Evolutionary conservation across 2,329 filamentous ascomycete species (phyloP).

Genomic region (Domatiomyces globalis): DNA sequence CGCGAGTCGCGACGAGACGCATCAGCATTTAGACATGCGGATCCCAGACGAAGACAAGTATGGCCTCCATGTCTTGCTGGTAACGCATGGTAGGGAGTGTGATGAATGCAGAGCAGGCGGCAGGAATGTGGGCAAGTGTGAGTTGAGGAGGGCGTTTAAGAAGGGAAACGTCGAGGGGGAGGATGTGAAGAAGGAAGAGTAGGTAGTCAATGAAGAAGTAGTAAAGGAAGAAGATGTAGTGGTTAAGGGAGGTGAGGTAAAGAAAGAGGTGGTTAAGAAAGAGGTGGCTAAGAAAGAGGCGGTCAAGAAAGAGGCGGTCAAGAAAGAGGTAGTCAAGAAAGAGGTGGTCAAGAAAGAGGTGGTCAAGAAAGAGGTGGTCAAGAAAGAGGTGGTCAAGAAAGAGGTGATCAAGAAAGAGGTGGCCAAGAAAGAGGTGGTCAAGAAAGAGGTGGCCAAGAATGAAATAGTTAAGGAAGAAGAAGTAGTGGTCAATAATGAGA

Average conservation of each 20-base stretch:
- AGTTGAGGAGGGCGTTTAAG: slow-evolving; percentile 47
- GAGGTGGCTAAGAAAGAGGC: background rate
- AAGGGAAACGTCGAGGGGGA: slow-evolving; percentile 49
- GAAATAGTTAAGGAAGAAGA: background rate
- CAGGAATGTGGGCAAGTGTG: slow-evolving; percentile 47
- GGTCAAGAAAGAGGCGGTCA: background rate
- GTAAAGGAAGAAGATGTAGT: slow-evolving; percentile 18
- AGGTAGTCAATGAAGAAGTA: background rate
- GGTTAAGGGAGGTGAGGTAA: background rate
- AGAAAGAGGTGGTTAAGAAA: background rate
- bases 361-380: background rate
- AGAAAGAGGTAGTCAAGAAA: background rate
- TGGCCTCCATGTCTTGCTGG: slow-evolving; percentile 46
- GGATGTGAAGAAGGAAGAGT: slow-evolving; percentile 40
- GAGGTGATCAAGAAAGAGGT: background rate
- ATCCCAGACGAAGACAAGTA: slow-evolving; percentile 52
- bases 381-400: background rate
- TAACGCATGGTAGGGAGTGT: slow-evolving; percentile 49
- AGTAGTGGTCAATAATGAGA: background rate
- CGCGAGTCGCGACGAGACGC: slow-evolving; percentile 18
- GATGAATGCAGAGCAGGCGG: slow-evolving; percentile 42
- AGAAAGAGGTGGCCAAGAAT: background rate
- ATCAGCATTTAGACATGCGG: slow-evolving; percentile 43
- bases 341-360: background rate
- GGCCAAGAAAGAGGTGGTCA: too few relatives aligned